Conservation (phyloP, 371 early-diverging fungal genomes). For the Conidiobolus incongruus region DNA sequence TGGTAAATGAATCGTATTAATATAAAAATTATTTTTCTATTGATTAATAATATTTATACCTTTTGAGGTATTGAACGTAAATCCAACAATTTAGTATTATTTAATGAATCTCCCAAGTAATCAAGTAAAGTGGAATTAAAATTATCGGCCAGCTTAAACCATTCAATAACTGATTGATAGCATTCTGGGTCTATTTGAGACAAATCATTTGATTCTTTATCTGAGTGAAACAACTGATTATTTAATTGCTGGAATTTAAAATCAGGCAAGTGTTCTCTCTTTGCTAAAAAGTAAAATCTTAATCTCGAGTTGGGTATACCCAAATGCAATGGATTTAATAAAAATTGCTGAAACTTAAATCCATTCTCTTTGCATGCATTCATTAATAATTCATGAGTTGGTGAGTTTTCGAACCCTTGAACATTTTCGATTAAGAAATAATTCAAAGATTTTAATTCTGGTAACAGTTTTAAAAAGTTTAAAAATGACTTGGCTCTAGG, state of each 20-base stretch:
- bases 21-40: not conserved
- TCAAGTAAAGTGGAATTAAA: not conserved
- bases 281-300: constrained; percentile 33
- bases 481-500: constrained; percentile 27
- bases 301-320: constrained; percentile 37
- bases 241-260: not conserved
- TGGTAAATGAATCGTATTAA: not conserved
- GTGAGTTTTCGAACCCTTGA: constrained; percentile 51
- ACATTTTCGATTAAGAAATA: constrained; percentile 67
- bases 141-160: not conserved
- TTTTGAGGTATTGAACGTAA: not conserved
- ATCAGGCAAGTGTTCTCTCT: not conserved
- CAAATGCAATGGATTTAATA: constrained; percentile 33
- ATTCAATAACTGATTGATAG: not conserved
- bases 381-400: constrained; percentile 22
- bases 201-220: not conserved
- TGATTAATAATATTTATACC: not conserved
- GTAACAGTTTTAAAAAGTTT: too few relatives aligned
- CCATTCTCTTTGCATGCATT: constrained; percentile 13
- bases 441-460: constrained; percentile 32
- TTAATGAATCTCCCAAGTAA: not conserved
- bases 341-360: constrained; percentile 25
- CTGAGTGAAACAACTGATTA: not conserved
- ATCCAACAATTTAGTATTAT: not conserved
- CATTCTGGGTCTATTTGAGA: not conserved